A percentile compares a stretch with the other conserved stretches of the same genome.
phyloP scores from a whole-genome alignment of 1,284 basidiomycete species.

The Fomitopsis schrenkii region DNA sequence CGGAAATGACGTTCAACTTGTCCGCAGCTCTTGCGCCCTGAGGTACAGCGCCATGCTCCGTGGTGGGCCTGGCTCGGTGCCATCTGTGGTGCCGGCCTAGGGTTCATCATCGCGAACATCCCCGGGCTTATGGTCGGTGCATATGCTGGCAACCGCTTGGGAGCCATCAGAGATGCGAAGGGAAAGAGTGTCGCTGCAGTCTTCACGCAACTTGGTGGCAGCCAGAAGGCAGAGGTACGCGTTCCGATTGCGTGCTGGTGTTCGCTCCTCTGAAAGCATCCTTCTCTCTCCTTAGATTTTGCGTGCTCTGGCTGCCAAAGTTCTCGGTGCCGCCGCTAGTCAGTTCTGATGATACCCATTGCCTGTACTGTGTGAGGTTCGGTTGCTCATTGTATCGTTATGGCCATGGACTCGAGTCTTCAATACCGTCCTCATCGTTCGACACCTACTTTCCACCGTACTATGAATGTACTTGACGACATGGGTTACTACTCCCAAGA shows the following conservation, averaged over 20 bases:
- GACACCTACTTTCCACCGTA: neutral
- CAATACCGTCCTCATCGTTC: neutral
- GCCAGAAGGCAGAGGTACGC: slow-evolving; percentile 84
- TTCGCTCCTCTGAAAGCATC: neutral
- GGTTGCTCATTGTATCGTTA: neutral
- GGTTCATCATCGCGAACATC: slow-evolving; percentile 86
- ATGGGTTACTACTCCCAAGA: too few relatives aligned
- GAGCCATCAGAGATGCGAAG: slow-evolving; percentile 89
- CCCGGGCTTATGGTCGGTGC: slow-evolving; percentile 80
- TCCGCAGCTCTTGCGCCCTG: slow-evolving; percentile 65
- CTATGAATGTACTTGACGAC: neutral
- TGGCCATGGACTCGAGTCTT: neutral
- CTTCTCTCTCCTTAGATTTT: slow-evolving; percentile 57
- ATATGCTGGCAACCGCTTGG: slow-evolving; percentile 81
- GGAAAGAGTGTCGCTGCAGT: slow-evolving; percentile 89
- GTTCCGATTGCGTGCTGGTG: neutral
- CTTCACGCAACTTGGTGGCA: slow-evolving; percentile 75
- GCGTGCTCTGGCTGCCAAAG: slow-evolving; percentile 84
- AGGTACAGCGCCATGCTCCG: slow-evolving; percentile 64
- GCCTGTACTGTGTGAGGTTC: neutral
- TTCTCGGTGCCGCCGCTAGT: slow-evolving; percentile 64
- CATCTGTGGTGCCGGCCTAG: slow-evolving; percentile 63
- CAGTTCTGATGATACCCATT: slow-evolving; percentile 10
- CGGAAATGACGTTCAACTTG: too few relatives aligned
- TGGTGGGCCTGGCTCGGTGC: slow-evolving; percentile 81